phyloP scores from a whole-genome alignment of 441 rosid species.

The Erodium moschatum region DNA sequence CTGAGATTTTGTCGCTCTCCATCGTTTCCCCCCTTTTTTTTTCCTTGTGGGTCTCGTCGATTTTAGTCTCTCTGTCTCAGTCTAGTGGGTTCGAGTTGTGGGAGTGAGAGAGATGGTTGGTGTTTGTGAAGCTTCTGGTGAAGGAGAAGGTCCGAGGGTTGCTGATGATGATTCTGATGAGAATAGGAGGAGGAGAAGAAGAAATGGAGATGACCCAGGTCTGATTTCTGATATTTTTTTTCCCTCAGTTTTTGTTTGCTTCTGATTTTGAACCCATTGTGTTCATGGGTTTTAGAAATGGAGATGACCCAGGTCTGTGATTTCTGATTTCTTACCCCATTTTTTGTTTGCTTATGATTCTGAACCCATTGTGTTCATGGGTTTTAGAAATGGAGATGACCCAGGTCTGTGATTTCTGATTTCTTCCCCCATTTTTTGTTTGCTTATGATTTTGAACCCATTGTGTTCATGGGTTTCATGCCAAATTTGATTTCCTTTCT shows the following conservation, averaged over 20 bases:
- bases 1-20: background rate
- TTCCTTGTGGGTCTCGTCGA: background rate
- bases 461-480: background rate
- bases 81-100: background rate
- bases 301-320: background rate
- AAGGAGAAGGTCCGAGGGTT: background rate
- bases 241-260: no score
- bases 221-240: no score
- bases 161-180: background rate
- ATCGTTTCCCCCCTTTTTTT: background rate
- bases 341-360: no score
- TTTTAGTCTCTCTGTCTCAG: background rate
- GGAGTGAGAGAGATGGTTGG: background rate
- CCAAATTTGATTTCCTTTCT: background rate
- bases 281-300: background rate
- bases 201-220: background rate
- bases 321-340: no score
- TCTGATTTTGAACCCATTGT: no score
- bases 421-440: no score
- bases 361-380: no score
- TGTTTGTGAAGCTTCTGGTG: background rate
- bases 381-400: background rate
- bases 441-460: background rate
- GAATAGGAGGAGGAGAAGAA: background rate
- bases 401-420: no score